Conservation (phyloP, 2,329 filamentous ascomycete genomes). For the Pseudopithomyces chartarum region DNA sequence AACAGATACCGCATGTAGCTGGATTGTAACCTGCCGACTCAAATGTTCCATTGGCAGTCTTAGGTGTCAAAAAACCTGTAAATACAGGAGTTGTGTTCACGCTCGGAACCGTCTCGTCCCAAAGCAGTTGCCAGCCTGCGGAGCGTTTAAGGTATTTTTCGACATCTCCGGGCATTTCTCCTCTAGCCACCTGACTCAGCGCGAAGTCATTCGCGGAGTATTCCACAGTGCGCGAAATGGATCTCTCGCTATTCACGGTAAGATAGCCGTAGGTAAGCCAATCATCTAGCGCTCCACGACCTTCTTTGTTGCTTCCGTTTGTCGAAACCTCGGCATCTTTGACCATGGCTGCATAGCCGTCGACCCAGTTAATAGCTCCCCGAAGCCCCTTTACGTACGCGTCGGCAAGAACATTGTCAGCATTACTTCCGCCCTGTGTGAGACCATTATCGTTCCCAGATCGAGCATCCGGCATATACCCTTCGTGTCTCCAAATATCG, state of each 20-base stretch:
- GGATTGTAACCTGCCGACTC: slow-evolving; percentile 40
- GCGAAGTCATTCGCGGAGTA: slow-evolving; percentile 49
- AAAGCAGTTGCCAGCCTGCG: slow-evolving; percentile 25
- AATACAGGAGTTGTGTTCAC: slow-evolving; percentile 27
- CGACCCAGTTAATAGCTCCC: slow-evolving; percentile 64
- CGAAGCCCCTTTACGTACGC: slow-evolving; percentile 13
- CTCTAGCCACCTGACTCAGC: slow-evolving; percentile 42
- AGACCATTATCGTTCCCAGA: slow-evolving; percentile 71
- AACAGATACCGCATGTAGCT: slow-evolving; percentile 41
- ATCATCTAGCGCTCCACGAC: slow-evolving; percentile 69
- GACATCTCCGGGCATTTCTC: slow-evolving; percentile 42
- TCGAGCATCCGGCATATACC: slow-evolving; percentile 67
- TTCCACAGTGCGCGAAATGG: slow-evolving; percentile 45
- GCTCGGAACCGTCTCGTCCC: slow-evolving; percentile 20
- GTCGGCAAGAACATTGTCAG: slow-evolving; percentile 67
- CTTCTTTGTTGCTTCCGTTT: slow-evolving; percentile 66
- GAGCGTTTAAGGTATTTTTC: slow-evolving; percentile 45
- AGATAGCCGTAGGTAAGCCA: slow-evolving; percentile 70
- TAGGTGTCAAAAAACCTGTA: slow-evolving; percentile 27
- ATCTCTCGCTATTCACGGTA: slow-evolving; percentile 32
- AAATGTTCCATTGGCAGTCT: slow-evolving; percentile 22
- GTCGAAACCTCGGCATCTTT: slow-evolving; percentile 68
- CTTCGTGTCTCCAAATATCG: slow-evolving; percentile 69
- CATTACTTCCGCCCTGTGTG: slow-evolving; percentile 71
- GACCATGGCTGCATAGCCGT: slow-evolving; percentile 57